Percentiles rank a stretch among this genome's conserved stretches.
phyloP scores from a whole-genome alignment of 1,284 basidiomycete genomes.

The Leccinum subspadiceum region DNA sequence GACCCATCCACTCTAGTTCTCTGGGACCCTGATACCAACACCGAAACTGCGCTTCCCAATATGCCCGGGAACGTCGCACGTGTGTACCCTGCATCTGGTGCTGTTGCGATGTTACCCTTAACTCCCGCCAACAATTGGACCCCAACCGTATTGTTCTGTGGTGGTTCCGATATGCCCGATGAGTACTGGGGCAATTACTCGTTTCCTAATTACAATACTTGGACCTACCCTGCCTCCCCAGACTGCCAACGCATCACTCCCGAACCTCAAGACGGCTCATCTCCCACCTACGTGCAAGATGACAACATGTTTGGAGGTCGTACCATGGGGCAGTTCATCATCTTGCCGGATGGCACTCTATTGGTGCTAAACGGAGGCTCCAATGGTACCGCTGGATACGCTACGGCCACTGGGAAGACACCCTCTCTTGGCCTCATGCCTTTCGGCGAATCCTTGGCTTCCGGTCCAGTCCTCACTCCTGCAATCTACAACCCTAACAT shows the following conservation, averaged over 20 bases:
- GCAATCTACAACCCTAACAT: slow-evolving; percentile 76
- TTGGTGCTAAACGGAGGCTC: slow-evolving; percentile 76
- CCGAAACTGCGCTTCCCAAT: slow-evolving; percentile 58
- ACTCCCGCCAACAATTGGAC: slow-evolving; percentile 88
- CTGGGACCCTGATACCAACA: slow-evolving; percentile 60
- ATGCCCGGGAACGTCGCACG: slow-evolving; percentile 72
- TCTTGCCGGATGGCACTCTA: slow-evolving; percentile 72
- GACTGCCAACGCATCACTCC: slow-evolving; percentile 78
- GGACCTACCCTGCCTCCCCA: slow-evolving; percentile 58
- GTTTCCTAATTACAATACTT: slow-evolving; percentile 65
- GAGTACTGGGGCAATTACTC: slow-evolving; percentile 72
- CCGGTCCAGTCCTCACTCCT: slow-evolving; percentile 66
- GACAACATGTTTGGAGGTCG: slow-evolving; percentile 77
- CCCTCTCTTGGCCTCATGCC: slow-evolving; percentile 51
- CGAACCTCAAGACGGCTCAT: slow-evolving; percentile 65
- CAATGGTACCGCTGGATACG: slow-evolving; percentile 77
- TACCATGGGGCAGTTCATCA: slow-evolving; percentile 87
- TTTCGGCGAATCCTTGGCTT: slow-evolving; percentile 60
- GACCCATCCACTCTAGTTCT: slow-evolving; percentile 43
- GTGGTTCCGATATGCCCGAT: slow-evolving; percentile 76
- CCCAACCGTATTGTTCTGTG: slow-evolving; percentile 86
- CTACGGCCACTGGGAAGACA: slow-evolving; percentile 51
- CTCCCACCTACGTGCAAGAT: slow-evolving; percentile 56
- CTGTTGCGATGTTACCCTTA: slow-evolving; percentile 86
- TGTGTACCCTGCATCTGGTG: slow-evolving; percentile 92